Base-by-base conservation (phyloP, 2,329 filamentous ascomycete species). In the Xylariomycetidae sp. region DNA sequence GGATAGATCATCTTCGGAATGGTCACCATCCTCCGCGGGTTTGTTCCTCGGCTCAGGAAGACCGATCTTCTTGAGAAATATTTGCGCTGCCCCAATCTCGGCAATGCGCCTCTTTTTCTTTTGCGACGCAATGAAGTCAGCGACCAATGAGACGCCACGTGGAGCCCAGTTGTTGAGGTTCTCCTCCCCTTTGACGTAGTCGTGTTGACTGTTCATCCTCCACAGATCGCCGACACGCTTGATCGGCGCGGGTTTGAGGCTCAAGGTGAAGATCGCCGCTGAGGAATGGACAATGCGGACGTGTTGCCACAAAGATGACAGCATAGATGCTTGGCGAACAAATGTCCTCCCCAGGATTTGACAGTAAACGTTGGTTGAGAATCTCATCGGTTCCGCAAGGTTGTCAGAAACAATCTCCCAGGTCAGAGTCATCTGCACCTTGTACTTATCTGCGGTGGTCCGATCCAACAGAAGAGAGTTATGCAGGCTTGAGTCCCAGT, bases 151-250 rank as follows among this genome's bases (percentile, higher is more conserved):
- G 3, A 97, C 85, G 22, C 92, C 88, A 26, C 92, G 77, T 2
- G 92, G 90, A 6, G 82, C 80, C 92, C 92, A 98, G 36, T 80
- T 80, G 3, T 72, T 80, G 25, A 98, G 69, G 30, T 82, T 74
- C 59, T 98, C 92, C 61, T 98, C 89, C 35, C 92, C 92, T 59
- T 95, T 96, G 50, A 98, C 86, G 54, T 96, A 97, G 57, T 94
- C 88, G 51, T 94, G 85, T 39, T 87, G 82, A 12, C 89, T 97
- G 58, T 88, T 94, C 80, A 97, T 88, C 34, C 92, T 80, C 92
- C 92, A 98, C 10, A 98, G 70, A 56, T 98, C 92, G 3, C 88
- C 88, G 1, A 88, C 87, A 29, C 87, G 78, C 62, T 96, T 96
- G 31, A 94, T 88, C 3, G 88, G 88, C 6, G 87, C 82, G 0